Conservation (phyloP, 306 rosid genomes). For the Cicer yamashitae region DNA sequence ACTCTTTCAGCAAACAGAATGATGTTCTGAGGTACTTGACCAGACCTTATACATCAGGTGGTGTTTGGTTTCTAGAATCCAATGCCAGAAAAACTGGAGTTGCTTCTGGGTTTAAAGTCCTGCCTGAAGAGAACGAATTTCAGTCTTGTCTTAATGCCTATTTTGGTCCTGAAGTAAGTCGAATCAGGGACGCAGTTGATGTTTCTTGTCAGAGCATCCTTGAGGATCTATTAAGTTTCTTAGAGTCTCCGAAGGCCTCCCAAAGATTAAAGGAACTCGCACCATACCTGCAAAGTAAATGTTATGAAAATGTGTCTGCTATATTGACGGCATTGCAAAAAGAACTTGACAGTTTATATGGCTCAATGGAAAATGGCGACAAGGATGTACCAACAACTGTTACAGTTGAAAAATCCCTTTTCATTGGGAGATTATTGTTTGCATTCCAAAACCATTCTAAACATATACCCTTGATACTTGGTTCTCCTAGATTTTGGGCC, state of each 20-base stretch:
- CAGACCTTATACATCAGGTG: slow-evolving; percentile 71
- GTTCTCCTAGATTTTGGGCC: slow-evolving; percentile 88
- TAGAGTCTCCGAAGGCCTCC: slow-evolving; percentile 93
- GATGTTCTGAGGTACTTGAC: slow-evolving; percentile 65
- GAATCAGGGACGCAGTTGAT: slow-evolving; percentile 83
- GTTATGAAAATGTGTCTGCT: slow-evolving; percentile 68
- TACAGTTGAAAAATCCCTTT: slow-evolving; percentile 80
- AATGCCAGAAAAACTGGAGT: slow-evolving; percentile 61
- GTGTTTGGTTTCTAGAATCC: slow-evolving; percentile 88
- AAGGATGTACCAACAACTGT: slow-evolving; percentile 56
- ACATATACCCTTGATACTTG: slow-evolving; percentile 86
- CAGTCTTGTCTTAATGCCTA: slow-evolving; percentile 76
- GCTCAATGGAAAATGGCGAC: slow-evolving; percentile 56
- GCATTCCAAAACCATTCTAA: slow-evolving; percentile 87
- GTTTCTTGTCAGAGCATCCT: slow-evolving; percentile 76
- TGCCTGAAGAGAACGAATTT: slow-evolving; percentile 69
- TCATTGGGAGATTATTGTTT: slow-evolving; percentile 89
- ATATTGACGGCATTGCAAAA: slow-evolving; percentile 64
- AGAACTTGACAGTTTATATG: slow-evolving; percentile 69
- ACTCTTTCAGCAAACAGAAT: slow-evolving; percentile 44
- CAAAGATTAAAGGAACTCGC: slow-evolving; percentile 77
- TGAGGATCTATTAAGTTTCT: slow-evolving; percentile 80
- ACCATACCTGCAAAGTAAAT: slow-evolving; percentile 79
- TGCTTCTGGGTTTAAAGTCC: slow-evolving; percentile 58
- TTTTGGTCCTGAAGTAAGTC: slow-evolving; percentile 84